phyloP scores from a whole-genome alignment of 805 yeast species.

The Candida broadrunensis region DNA sequence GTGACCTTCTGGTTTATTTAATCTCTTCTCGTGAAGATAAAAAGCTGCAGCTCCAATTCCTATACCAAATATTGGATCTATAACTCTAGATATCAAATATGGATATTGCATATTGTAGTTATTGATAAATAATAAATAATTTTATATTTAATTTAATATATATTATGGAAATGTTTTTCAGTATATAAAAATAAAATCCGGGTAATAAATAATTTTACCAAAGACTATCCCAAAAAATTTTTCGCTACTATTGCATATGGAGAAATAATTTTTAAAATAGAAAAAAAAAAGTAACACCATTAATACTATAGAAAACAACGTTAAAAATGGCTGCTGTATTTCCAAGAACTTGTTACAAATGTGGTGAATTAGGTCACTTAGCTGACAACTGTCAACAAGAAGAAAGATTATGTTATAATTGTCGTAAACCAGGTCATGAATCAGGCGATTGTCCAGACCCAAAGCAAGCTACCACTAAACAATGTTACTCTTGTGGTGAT shows the following conservation, averaged over 20 bases:
- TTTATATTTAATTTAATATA: too few species aligned
- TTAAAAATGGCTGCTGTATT: slow-evolving; percentile 38
- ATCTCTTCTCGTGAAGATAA: slow-evolving; percentile 59
- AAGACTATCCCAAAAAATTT: neutral
- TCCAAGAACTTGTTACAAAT: slow-evolving; percentile 84
- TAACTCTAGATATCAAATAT: slow-evolving; percentile 48
- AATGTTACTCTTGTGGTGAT: slow-evolving; percentile 92
- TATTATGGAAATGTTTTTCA: too few species aligned
- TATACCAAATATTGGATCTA: slow-evolving; percentile 67
- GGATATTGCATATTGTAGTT: slow-evolving; percentile 37
- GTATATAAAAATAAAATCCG: neutral
- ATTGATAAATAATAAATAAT: too few species aligned
- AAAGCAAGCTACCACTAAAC: slow-evolving; percentile 78
- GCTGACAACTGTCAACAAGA: slow-evolving; percentile 85
- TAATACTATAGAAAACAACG: too few species aligned
- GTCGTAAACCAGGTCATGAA: slow-evolving; percentile 87
- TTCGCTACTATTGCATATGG: neutral
- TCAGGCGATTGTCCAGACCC: slow-evolving; percentile 87
- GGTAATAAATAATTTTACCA: neutral
- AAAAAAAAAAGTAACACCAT: too few species aligned
- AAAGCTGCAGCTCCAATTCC: slow-evolving; percentile 62
- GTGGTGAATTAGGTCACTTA: slow-evolving; percentile 89
- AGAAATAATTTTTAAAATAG: too few species aligned
- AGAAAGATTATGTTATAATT: slow-evolving; percentile 89
- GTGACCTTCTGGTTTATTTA: slow-evolving; percentile 59